Conservation (phyloP, 2,329 filamentous ascomycete genomes). For the Sclerotinia nivalis region DNA sequence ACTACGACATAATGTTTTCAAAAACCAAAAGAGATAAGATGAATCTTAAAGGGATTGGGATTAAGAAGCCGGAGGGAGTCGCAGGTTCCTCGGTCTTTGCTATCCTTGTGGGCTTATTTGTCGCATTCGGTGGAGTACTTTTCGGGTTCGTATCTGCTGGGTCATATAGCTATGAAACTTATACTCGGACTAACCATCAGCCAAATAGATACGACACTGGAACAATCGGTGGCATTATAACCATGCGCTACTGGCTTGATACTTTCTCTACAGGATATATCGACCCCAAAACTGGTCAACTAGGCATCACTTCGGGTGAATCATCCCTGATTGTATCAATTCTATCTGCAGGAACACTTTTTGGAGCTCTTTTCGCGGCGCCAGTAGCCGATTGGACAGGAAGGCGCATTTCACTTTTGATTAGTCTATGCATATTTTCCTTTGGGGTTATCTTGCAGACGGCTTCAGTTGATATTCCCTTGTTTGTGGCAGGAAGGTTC, state of each 20-base stretch:
- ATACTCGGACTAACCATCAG: neutral
- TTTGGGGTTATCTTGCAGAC: conserved; percentile 69
- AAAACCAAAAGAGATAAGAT: neutral
- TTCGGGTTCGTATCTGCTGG: conserved; percentile 49
- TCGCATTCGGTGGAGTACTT: conserved; percentile 61
- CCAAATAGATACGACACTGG: conserved; percentile 55
- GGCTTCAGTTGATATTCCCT: conserved; percentile 58
- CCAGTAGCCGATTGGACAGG: conserved; percentile 46
- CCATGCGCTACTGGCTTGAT: conserved; percentile 53
- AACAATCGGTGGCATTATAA: conserved; percentile 58
- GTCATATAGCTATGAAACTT: neutral
- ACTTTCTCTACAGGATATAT: conserved; percentile 55
- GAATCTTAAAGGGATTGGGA: conserved; percentile 2
- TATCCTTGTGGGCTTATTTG: conserved; percentile 60
- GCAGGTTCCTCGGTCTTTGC: conserved; percentile 61
- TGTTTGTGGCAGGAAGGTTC: conserved; percentile 72
- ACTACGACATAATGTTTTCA: neutral
- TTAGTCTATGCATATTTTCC: conserved; percentile 65
- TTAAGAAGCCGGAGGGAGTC: conserved; percentile 52
- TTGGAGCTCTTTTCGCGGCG: conserved; percentile 53
- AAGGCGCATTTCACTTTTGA: conserved; percentile 61
- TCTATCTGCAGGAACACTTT: conserved; percentile 77
- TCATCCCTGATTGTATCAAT: conserved; percentile 67
- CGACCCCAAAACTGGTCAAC: conserved; percentile 45
- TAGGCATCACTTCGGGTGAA: conserved; percentile 53